Percentiles rank a stretch among this genome's conserved stretches.
phyloP scores from a whole-genome alignment of 805 yeast genomes.

The Sungouiella blattae region DNA sequence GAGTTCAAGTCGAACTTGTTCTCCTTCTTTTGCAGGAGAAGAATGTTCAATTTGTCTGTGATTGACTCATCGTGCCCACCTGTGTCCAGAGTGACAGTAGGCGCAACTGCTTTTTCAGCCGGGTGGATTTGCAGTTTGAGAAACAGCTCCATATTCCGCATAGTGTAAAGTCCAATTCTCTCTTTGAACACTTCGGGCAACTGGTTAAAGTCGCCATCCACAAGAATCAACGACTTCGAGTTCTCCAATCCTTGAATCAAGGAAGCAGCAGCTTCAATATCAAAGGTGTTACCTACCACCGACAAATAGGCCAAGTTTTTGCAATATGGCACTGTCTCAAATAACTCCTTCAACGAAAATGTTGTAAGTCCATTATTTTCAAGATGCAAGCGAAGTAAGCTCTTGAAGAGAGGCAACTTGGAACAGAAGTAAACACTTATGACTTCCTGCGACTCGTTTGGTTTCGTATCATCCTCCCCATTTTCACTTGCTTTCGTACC shows the following conservation, averaged over 20 bases:
- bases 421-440: conserved; percentile 55
- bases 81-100: too few relatives aligned
- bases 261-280: conserved; percentile 59
- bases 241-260: conserved; percentile 67
- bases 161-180: conserved; percentile 71
- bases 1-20: conserved; percentile 30
- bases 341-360: conserved; percentile 53
- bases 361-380: conserved; percentile 63
- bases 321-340: conserved; percentile 70
- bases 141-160: conserved; percentile 73
- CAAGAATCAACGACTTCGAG: conserved; percentile 58
- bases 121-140: conserved; percentile 19
- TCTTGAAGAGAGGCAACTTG: conserved; percentile 65
- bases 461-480: not conserved
- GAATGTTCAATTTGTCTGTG: conserved; percentile 23
- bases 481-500: not conserved
- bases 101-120: not conserved
- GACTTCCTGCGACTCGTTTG: conserved; percentile 10
- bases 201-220: conserved; percentile 63
- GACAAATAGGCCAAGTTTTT: conserved; percentile 65
- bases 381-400: conserved; percentile 63
- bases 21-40: conserved; percentile 31
- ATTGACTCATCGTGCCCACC: conserved; percentile 16
- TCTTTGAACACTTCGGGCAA: conserved; percentile 64
- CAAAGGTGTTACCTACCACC: conserved; percentile 59